phyloP scores from a whole-genome alignment of 1,284 basidiomycete species.

The Puccinia triticina region DNA sequence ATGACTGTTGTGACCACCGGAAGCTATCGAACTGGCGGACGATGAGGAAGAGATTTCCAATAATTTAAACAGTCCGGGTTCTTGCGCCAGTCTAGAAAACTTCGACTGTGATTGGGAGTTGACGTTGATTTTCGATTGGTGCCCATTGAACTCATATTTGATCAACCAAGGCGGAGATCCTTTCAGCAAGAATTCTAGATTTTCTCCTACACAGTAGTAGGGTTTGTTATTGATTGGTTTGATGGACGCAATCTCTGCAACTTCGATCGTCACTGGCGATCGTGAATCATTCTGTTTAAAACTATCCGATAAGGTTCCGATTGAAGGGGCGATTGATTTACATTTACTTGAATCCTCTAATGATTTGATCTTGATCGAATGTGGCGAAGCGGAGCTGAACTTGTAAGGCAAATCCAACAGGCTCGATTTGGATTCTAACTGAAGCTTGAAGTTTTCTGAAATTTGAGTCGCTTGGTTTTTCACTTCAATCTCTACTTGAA shows the following conservation, averaged over 20 bases:
- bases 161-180: slow-evolving; percentile 95
- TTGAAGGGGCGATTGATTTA: slow-evolving; percentile 60
- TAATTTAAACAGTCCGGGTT: slow-evolving; percentile 78
- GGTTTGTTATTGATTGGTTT: slow-evolving; percentile 75
- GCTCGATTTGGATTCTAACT: slow-evolving; percentile 26
- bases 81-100: slow-evolving; percentile 79
- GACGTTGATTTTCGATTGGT: slow-evolving; percentile 68
- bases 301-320: slow-evolving; percentile 19
- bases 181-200: slow-evolving; percentile 86
- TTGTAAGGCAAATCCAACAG: slow-evolving; percentile 68
- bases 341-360: slow-evolving; percentile 79
- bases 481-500: slow-evolving; percentile 38
- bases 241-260: slow-evolving; percentile 91
- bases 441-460: slow-evolving; percentile 26
- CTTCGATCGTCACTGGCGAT: slow-evolving; percentile 64
- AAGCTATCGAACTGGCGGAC: slow-evolving; percentile 57
- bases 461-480: slow-evolving; percentile 44
- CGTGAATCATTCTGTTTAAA: slow-evolving; percentile 21
- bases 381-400: slow-evolving; percentile 76
- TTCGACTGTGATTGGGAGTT: slow-evolving; percentile 72
- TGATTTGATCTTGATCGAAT: slow-evolving; percentile 75
- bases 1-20: neutral
- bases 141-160: slow-evolving; percentile 81
- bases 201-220: slow-evolving; percentile 89
- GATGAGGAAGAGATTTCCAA: slow-evolving; percentile 75